Conservation (phyloP, 805 yeast species). For the Metschnikowia continentalis region DNA sequence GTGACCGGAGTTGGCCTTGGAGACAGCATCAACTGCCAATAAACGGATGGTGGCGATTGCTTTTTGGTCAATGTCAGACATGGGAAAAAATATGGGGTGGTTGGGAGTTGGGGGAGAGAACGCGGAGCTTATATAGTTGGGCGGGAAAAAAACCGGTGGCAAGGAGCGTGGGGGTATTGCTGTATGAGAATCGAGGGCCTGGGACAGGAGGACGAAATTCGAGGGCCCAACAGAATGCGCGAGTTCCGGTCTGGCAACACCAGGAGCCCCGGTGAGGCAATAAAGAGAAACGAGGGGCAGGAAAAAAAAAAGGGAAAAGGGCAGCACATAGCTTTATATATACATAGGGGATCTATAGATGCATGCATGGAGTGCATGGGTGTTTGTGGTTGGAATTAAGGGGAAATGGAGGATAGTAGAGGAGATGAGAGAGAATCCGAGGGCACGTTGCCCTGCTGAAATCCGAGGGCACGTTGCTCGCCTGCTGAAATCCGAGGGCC, state of each 20-base stretch:
- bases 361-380: too few species aligned
- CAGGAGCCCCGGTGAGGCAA: neutral
- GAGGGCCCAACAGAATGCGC: conserved; percentile 2
- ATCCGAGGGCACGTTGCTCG: neutral
- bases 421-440: too few species aligned
- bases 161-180: conserved; percentile 7
- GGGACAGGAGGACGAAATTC: neutral
- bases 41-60: conserved; percentile 87
- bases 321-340: too few species aligned
- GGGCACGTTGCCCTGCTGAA: too few species aligned
- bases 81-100: conserved; percentile 6
- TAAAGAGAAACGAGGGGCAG: too few species aligned
- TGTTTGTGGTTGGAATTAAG: too few species aligned
- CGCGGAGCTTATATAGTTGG: conserved; percentile 3
- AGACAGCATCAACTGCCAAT: conserved; percentile 82
- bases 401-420: too few species aligned
- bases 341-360: too few species aligned
- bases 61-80: conserved; percentile 53
- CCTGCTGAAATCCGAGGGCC: conserved; percentile 4
- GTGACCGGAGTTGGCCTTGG: conserved; percentile 92
- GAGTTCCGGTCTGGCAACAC: neutral
- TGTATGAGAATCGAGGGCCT: conserved; percentile 4
- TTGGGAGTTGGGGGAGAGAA: neutral
- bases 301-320: too few species aligned
- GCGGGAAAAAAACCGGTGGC: conserved; percentile 2